phyloP scores from a whole-genome alignment of 75 land plant genomes.

The Larix kaempferi region DNA sequence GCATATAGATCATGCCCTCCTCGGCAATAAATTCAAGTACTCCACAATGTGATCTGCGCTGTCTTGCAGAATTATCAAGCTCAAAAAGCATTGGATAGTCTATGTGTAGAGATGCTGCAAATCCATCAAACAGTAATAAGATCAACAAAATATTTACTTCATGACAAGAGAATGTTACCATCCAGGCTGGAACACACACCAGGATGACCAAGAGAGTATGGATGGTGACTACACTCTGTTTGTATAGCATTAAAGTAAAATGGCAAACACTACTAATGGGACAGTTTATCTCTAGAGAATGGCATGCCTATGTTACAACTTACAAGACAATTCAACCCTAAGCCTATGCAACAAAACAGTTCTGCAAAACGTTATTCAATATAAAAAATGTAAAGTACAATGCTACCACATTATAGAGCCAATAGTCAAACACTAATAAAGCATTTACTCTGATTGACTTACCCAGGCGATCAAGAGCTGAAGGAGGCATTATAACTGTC shows the following conservation, averaged over 20 bases:
- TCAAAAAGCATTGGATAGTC: slow-evolving; percentile 52
- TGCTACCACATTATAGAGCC: background rate
- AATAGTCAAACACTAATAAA: background rate
- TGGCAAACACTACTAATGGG: too few relatives aligned
- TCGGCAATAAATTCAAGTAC: slow-evolving; percentile 32
- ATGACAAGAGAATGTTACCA: background rate
- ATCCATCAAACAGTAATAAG: background rate
- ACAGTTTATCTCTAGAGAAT: too few relatives aligned
- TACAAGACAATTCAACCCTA: background rate
- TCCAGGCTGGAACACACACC: background rate
- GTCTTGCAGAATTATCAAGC: slow-evolving; percentile 19
- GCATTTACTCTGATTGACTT: background rate
- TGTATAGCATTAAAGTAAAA: background rate
- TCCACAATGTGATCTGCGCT: slow-evolving; percentile 29
- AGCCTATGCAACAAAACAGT: background rate
- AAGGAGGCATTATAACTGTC: slow-evolving; percentile 93
- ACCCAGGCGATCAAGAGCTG: slow-evolving; percentile 91
- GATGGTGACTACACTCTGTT: background rate
- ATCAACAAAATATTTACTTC: background rate
- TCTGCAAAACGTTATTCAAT: background rate
- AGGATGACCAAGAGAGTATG: background rate
- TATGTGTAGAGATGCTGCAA: slow-evolving; percentile 48
- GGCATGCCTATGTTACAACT: too few relatives aligned
- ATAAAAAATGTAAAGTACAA: background rate
- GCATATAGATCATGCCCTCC: slow-evolving; percentile 33